Evolutionary conservation across 108 stramenopile species (phyloP).

Genomic region (Pinguiococcus pyrenoidosus): DNA sequence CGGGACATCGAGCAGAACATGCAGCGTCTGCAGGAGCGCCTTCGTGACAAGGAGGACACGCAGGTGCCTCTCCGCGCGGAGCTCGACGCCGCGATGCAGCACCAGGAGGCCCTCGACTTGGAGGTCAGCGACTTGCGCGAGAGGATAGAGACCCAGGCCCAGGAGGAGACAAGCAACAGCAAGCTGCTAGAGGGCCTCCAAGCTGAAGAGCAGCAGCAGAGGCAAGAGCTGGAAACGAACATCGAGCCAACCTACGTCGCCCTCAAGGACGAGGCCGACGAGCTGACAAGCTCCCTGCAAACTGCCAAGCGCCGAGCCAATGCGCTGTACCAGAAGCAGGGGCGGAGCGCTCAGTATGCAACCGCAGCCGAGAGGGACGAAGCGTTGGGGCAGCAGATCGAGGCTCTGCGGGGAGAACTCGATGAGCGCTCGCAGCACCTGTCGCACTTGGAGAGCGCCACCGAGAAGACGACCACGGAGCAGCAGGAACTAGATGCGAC

Average conservation of each 20-base stretch:
- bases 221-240: slow-evolving; percentile 6
- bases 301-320: not conserved
- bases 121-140: slow-evolving; percentile 17
- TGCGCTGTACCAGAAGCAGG: not conserved
- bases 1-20: slow-evolving; percentile 49
- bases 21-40: slow-evolving; percentile 37
- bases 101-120: slow-evolving; percentile 30
- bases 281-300: not conserved
- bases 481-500: slow-evolving; percentile 37
- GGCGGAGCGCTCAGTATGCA: slow-evolving; percentile 66
- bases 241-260: slow-evolving; percentile 13
- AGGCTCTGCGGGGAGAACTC: slow-evolving; percentile 32
- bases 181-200: too few relatives aligned
- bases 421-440: not conserved
- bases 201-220: too few relatives aligned
- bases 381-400: slow-evolving; percentile 48
- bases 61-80: not conserved
- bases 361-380: slow-evolving; percentile 67
- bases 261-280: slow-evolving; percentile 1
- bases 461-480: slow-evolving; percentile 35
- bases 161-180: slow-evolving; percentile 1
- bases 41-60: slow-evolving; percentile 18
- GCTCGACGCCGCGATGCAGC: slow-evolving; percentile 5
- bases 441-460: slow-evolving; percentile 24
- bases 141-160: slow-evolving; percentile 2